These are phyloP conservation scores for Cerioporus squamosus DNA, from an alignment of 1,284 basidiomycete genomes.

Conservation along the genomic window DNA sequence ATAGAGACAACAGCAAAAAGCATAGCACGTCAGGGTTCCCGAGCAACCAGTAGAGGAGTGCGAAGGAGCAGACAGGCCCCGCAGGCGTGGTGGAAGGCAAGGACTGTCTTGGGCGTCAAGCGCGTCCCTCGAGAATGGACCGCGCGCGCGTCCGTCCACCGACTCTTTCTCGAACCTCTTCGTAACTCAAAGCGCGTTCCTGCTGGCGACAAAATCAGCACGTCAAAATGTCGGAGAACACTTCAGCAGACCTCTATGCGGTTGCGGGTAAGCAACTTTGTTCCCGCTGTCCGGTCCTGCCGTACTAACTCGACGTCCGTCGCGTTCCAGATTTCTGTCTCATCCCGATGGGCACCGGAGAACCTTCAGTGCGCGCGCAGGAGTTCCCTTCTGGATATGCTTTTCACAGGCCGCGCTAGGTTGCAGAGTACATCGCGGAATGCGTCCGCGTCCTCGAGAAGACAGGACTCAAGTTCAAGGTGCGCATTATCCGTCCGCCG, in stretches of 20 bases:
- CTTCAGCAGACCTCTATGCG: slow-evolving; percentile 55
- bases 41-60: not conserved
- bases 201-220: not conserved
- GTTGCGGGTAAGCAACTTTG: slow-evolving; percentile 53
- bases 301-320: not conserved
- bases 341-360: slow-evolving; percentile 77
- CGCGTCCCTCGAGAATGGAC: not conserved
- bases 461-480: slow-evolving; percentile 78
- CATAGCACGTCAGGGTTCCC: slow-evolving; percentile 6
- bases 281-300: not conserved
- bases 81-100: too few species aligned
- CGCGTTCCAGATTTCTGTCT: slow-evolving; percentile 74
- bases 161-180: not conserved
- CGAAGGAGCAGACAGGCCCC: not conserved
- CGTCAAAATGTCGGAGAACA: not conserved
- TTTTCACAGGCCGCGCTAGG: slow-evolving; percentile 41
- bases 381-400: not conserved
- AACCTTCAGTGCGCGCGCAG: slow-evolving; percentile 62
- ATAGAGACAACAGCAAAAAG: not conserved
- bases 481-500: slow-evolving; percentile 34
- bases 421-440: slow-evolving; percentile 75
- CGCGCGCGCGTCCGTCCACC: not conserved
- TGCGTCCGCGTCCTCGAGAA: slow-evolving; percentile 83
- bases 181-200: not conserved
- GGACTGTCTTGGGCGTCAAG: not conserved